Conservation (phyloP, 768 basidiomycete species). For the Candolleomyces efflorescens region DNA sequence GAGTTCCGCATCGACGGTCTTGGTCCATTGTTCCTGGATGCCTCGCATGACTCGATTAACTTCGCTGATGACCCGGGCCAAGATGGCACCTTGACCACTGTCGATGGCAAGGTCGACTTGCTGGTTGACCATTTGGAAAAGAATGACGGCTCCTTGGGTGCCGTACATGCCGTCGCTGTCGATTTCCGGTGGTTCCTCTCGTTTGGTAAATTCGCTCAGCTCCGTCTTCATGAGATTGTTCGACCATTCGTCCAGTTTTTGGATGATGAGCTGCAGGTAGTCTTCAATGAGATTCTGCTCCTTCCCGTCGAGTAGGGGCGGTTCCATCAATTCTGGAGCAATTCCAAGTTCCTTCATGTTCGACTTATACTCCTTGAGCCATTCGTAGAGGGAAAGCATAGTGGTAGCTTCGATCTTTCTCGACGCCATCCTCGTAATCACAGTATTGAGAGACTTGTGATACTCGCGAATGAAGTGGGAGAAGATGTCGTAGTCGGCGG, state of each 20-base stretch:
- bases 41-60: slow-evolving; percentile 84
- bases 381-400: slow-evolving; percentile 81
- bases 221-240: slow-evolving; percentile 92
- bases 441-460: slow-evolving; percentile 77
- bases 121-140: slow-evolving; percentile 98
- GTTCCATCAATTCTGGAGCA: slow-evolving; percentile 75
- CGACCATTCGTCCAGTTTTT: slow-evolving; percentile 97
- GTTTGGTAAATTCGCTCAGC: slow-evolving; percentile 73
- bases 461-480: slow-evolving; percentile 81
- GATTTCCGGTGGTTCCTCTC: slow-evolving; percentile 83
- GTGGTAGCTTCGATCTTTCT: slow-evolving; percentile 85
- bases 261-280: slow-evolving; percentile 89
- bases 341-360: slow-evolving; percentile 94
- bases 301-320: slow-evolving; percentile 91
- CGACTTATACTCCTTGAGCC: slow-evolving; percentile 94
- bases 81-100: slow-evolving; percentile 91
- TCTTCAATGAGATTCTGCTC: slow-evolving; percentile 93
- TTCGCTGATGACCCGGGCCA: slow-evolving; percentile 87
- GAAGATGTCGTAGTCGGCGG: slow-evolving; percentile 87
- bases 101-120: slow-evolving; percentile 94
- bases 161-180: slow-evolving; percentile 89
- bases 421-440: slow-evolving; percentile 64
- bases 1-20: slow-evolving; percentile 76
- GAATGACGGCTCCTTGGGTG: slow-evolving; percentile 87
- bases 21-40: slow-evolving; percentile 86